Evolutionary conservation across 2,329 filamentous ascomycete genomes (phyloP), one percentile per base, ranked within the genome.

Genomic region (Proliferodiscus dingleyae): DNA sequence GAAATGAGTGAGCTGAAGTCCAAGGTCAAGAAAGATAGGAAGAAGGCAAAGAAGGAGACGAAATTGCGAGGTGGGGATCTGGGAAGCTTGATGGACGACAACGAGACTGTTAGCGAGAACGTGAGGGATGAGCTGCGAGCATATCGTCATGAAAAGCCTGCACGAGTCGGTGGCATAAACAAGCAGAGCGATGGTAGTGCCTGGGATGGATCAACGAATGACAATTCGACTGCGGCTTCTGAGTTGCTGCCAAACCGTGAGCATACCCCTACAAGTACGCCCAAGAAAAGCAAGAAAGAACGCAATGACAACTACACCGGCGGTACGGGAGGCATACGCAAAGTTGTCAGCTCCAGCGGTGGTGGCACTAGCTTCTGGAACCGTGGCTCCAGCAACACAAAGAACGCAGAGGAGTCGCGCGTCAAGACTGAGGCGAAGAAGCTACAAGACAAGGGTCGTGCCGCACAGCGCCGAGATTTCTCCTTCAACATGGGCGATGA

Each of bases 101-200:
- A 45, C 9, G 46, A 51, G 29, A 58, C 59, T 7, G 56, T 62
- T 8, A 61, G 61, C 37, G 59, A 59, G 26, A 73, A 73, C 42
- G 82, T 78, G 19, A 72, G 82, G 56, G 71, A 80, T 37, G 84
- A 93, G 49, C 78, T 97, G 45, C 80, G 85, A 47, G 80, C 80
- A 26, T 97, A 97, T 71, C 86, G 90, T 19, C 77, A 89, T 61
- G 91, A 97, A 69, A 87, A 84, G 64, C 73, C 89, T 2, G 91
- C 91, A 1, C 78, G 86, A 41, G 89, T 97, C 2, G 91, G 91
- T 28, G 91, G 91, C 16, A 71, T 97, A 65, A 97, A 97, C 68
- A 83, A 84, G 58, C 75, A 85, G 55, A 76, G 83, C 34, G 91
- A 96, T 56, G 86, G 83, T 50, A 86, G 81, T 49, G 72, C 80